Evolutionary conservation across 208 protist species (phyloP).

Genomic region (Borovskyia barvae): DNA sequence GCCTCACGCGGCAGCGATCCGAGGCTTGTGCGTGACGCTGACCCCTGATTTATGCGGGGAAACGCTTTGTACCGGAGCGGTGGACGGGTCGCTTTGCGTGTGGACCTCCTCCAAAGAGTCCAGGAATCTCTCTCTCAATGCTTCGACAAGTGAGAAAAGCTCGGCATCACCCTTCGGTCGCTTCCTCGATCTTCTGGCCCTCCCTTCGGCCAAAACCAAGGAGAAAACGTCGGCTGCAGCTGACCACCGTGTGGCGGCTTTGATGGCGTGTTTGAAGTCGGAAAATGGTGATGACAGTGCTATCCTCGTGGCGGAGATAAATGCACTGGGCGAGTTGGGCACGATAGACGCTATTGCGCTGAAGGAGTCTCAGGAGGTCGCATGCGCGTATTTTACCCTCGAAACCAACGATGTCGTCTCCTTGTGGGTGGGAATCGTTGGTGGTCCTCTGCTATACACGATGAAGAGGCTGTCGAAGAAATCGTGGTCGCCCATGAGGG

Average conservation of each 20-base stretch:
- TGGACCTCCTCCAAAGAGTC: neutral
- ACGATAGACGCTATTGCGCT: neutral
- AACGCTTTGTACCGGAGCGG: slow-evolving; percentile 19
- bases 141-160: neutral
- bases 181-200: slow-evolving; percentile 7
- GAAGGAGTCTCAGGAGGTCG: neutral
- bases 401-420: neutral
- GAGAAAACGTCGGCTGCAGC: neutral
- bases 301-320: slow-evolving; percentile 8
- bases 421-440: slow-evolving; percentile 11
- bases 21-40: slow-evolving; percentile 18
- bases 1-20: slow-evolving; percentile 23
- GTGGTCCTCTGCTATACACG: slow-evolving; percentile 7
- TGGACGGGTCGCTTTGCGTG: slow-evolving; percentile 23
- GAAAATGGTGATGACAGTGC: neutral
- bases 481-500: slow-evolving; percentile 6
- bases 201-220: neutral
- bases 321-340: neutral
- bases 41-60: slow-evolving; percentile 12
- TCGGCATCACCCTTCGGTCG: neutral
- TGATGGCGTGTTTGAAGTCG: slow-evolving; percentile 5
- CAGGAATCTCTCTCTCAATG: neutral
- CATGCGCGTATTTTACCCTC: slow-evolving; percentile 19
- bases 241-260: neutral
- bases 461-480: neutral